Conservation (phyloP, 805 yeast species). For the Helenozyma rhizophorensis region DNA sequence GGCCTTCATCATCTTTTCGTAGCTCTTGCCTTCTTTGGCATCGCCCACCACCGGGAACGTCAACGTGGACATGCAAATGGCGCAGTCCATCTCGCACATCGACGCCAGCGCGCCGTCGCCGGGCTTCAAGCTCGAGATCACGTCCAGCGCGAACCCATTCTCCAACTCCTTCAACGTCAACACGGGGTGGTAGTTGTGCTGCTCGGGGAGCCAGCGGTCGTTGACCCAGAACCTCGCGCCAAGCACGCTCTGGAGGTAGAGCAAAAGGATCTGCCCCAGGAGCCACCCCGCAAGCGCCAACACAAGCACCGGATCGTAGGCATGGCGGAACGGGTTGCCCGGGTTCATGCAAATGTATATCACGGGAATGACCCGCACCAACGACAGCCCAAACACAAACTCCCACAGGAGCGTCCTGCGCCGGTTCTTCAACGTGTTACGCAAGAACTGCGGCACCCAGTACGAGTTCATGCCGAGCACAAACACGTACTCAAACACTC, state of each 20-base stretch:
- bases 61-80: constrained; percentile 68
- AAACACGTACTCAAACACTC: constrained; percentile 52
- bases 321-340: constrained; percentile 68
- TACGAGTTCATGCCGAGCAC: constrained; percentile 57
- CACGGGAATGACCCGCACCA: constrained; percentile 61
- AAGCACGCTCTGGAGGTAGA: constrained; percentile 59
- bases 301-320: constrained; percentile 51
- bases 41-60: constrained; percentile 10
- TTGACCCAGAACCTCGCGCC: constrained; percentile 87
- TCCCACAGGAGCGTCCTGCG: constrained; percentile 64
- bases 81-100: constrained; percentile 63
- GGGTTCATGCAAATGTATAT: constrained; percentile 51
- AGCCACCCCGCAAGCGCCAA: constrained; percentile 51
- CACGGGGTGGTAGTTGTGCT: constrained; percentile 78
- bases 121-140: constrained; percentile 32
- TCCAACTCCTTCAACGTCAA: constrained; percentile 59
- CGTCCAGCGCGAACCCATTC: constrained; percentile 48
- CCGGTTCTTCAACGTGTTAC: constrained; percentile 71
- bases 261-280: constrained; percentile 49
- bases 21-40: constrained; percentile 4
- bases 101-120: constrained; percentile 26
- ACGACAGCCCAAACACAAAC: constrained; percentile 65
- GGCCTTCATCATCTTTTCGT: constrained; percentile 22
- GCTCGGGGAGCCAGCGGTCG: constrained; percentile 66
- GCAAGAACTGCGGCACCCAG: constrained; percentile 85